Evolutionary conservation across 2,329 filamentous ascomycete genomes (phyloP).

Genomic region (Alternaria novae-zelandiae): DNA sequence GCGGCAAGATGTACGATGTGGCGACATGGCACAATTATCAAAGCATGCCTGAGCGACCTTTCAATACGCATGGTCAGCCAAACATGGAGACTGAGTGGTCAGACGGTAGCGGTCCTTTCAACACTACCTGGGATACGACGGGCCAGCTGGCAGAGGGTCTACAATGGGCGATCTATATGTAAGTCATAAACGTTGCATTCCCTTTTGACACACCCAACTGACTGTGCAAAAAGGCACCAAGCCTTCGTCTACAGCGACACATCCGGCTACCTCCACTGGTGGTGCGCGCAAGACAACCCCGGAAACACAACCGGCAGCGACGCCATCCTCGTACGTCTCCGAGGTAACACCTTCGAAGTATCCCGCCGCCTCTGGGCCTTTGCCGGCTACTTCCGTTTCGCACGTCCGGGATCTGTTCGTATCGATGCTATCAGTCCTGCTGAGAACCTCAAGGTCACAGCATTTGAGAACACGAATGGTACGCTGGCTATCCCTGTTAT

Average conservation of each 20-base stretch:
- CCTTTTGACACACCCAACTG: conserved; percentile 12
- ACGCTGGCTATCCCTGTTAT: conserved; percentile 38
- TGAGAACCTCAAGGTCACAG: conserved; percentile 30
- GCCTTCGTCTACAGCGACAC: conserved; percentile 11
- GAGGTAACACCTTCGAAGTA: conserved; percentile 33
- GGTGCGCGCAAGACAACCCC: conserved; percentile 46
- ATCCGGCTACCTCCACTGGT: conserved; percentile 62
- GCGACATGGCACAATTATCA: conserved; percentile 51
- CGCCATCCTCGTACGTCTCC: conserved; percentile 26
- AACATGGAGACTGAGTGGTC: conserved; percentile 60
- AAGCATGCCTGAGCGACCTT: conserved; percentile 47
- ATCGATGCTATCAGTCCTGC: conserved; percentile 36
- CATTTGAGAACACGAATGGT: conserved; percentile 36
- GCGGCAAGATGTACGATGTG: conserved; percentile 45
- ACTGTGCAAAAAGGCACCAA: neutral
- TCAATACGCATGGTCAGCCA: conserved; percentile 48
- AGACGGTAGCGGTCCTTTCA: conserved; percentile 47
- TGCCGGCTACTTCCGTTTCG: conserved; percentile 45
- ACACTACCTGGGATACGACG: conserved; percentile 53
- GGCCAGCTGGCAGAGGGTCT: conserved; percentile 58
- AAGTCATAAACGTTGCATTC: conserved; percentile 45
- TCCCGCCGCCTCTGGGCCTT: conserved; percentile 48
- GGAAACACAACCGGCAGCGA: conserved; percentile 28
- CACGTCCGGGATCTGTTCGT: conserved; percentile 44
- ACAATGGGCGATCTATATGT: conserved; percentile 61